phyloP scores from a whole-genome alignment of 805 yeast species.

The Wickerhamiella australiensis region DNA sequence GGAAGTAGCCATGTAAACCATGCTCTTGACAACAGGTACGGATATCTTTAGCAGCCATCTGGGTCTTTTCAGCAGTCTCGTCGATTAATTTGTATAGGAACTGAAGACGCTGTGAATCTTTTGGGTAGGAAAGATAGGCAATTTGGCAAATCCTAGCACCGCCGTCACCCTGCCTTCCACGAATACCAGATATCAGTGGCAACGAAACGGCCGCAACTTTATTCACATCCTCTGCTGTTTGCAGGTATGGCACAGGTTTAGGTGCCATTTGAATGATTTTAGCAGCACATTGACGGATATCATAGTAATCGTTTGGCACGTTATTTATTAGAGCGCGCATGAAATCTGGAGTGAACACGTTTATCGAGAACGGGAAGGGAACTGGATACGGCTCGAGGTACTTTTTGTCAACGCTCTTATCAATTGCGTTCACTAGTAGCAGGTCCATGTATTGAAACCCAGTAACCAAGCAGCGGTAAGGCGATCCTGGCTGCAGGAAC shows the following conservation, averaged over 20 bases:
- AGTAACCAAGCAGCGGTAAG: constrained; percentile 42
- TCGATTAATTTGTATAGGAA: constrained; percentile 29
- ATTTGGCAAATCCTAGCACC: constrained; percentile 60
- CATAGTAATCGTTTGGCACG: constrained; percentile 62
- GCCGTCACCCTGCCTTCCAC: constrained; percentile 60
- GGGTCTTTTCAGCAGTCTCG: constrained; percentile 25
- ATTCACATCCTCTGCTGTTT: constrained; percentile 20
- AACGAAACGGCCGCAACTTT: constrained; percentile 22
- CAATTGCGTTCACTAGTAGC: constrained; percentile 46
- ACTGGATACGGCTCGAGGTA: constrained; percentile 35
- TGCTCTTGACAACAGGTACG: constrained; percentile 36
- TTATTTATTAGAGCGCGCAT: constrained; percentile 46
- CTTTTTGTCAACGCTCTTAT: constrained; percentile 32
- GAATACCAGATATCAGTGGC: constrained; percentile 27
- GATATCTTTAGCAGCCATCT: constrained; percentile 29
- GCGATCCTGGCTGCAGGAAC: constrained; percentile 43
- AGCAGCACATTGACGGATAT: constrained; percentile 47
- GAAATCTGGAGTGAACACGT: constrained; percentile 33
- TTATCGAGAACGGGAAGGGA: constrained; percentile 38
- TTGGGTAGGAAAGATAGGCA: constrained; percentile 29
- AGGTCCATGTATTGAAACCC: constrained; percentile 38
- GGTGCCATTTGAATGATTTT: constrained; percentile 39
- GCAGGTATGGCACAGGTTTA: constrained; percentile 22
- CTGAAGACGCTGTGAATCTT: constrained; percentile 6
- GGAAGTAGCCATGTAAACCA: constrained; percentile 60